Evolutionary conservation across 441 rosid genomes (phyloP).

Genomic region (Manihot esculenta): DNA sequence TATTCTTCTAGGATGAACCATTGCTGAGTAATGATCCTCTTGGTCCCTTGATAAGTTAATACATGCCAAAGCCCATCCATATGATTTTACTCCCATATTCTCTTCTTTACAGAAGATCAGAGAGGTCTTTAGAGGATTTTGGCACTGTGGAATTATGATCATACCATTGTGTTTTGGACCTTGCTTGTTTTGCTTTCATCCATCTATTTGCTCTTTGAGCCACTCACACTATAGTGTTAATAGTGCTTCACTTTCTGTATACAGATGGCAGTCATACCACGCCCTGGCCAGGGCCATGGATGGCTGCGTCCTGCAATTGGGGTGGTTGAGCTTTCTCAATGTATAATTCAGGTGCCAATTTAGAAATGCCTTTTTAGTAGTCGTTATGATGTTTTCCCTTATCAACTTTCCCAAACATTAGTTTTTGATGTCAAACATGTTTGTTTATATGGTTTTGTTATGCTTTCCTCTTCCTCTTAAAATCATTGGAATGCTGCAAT

Average conservation of each 20-base stretch:
- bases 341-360: slow-evolving; percentile 77
- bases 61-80: background rate
- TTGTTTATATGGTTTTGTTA: too few relatives aligned
- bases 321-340: slow-evolving; percentile 92
- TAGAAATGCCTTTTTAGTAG: slow-evolving; percentile 7
- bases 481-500: background rate
- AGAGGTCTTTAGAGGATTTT: background rate
- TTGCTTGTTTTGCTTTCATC: background rate
- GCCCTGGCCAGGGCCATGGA: slow-evolving; percentile 91
- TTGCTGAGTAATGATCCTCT: slow-evolving; percentile 1
- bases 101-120: background rate
- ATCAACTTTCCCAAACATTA: too few relatives aligned
- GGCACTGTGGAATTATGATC: background rate
- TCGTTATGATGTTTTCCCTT: background rate
- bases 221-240: slow-evolving; percentile 2
- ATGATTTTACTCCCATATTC: background rate
- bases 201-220: background rate
- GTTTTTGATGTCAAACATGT: too few relatives aligned
- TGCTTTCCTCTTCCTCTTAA: too few relatives aligned
- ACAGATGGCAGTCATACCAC: slow-evolving; percentile 96
- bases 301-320: slow-evolving; percentile 98
- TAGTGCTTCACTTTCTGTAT: slow-evolving; percentile 13
- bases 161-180: background rate
- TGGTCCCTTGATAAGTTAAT: background rate
- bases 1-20: slow-evolving; percentile 15